These are phyloP conservation scores for Gardenia jasminoides DNA, from an alignment of 257 asterid species.

Conservation along the genomic window DNA sequence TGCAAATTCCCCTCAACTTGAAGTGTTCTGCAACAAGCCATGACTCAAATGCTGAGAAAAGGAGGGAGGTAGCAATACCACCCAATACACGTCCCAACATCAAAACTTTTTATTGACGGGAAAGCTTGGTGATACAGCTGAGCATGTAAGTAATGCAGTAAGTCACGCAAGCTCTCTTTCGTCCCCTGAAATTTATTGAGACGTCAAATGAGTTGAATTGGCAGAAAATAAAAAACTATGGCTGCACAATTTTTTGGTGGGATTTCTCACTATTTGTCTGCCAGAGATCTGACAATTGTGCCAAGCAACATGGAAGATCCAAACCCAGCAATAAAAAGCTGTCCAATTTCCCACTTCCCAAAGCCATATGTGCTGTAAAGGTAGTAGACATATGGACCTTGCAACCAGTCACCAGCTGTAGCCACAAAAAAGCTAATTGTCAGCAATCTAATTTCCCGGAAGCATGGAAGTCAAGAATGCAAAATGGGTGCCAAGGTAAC, in stretches of 20 bases:
- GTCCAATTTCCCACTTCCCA: constrained; percentile 52
- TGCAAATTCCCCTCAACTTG: constrained; percentile 51
- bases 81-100: constrained; percentile 95
- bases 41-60: constrained; percentile 91
- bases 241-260: background rate
- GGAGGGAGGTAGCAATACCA: constrained; percentile 92
- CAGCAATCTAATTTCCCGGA: background rate
- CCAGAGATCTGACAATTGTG: constrained; percentile 57
- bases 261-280: constrained; percentile 48
- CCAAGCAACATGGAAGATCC: constrained; percentile 62
- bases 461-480: background rate
- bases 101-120: constrained; percentile 79
- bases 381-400: constrained; percentile 57
- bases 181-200: constrained; percentile 58
- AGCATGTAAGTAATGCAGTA: constrained; percentile 88
- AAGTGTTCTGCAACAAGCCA: constrained; percentile 99
- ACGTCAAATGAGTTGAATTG: constrained; percentile 21
- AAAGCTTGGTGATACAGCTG: constrained; percentile 94
- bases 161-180: constrained; percentile 92
- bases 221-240: background rate
- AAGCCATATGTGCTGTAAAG: constrained; percentile 50
- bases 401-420: constrained; percentile 60
- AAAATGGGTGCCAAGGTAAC: background rate
- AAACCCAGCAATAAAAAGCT: constrained; percentile 55
- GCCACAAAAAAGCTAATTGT: constrained; percentile 19